Evolutionary conservation across 108 stramenopile genomes (phyloP).

Genomic region (Cyclotella cryptica): DNA sequence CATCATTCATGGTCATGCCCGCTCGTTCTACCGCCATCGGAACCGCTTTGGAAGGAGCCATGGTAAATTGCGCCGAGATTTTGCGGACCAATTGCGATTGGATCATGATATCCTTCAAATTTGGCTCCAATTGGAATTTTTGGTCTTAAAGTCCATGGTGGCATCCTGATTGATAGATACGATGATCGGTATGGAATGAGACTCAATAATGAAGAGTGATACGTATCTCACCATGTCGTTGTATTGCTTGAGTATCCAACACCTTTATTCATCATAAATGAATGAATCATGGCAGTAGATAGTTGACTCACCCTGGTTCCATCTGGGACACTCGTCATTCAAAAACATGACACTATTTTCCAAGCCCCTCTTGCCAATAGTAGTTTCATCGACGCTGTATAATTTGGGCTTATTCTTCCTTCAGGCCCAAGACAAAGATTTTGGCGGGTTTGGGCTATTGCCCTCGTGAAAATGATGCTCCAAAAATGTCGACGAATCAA

Average conservation of each 20-base stretch:
- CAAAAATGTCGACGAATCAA: slow-evolving; percentile 3
- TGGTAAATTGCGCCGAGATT: slow-evolving; percentile 91
- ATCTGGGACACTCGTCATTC: slow-evolving; percentile 8
- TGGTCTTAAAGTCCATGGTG: slow-evolving; percentile 67
- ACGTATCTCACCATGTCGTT: background rate
- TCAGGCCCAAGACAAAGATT: background rate
- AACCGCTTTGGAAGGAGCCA: slow-evolving; percentile 91
- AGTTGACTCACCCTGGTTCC: slow-evolving; percentile 25
- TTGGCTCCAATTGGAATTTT: slow-evolving; percentile 73
- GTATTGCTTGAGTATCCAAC: background rate
- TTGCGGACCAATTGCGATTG: slow-evolving; percentile 6
- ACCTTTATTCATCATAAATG: background rate
- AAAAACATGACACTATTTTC: background rate
- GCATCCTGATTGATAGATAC: slow-evolving; percentile 14
- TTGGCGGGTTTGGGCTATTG: background rate
- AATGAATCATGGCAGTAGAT: background rate
- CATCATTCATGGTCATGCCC: slow-evolving; percentile 75
- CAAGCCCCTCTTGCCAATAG: background rate
- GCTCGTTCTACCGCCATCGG: slow-evolving; percentile 87
- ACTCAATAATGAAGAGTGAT: background rate
- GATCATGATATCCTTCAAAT: slow-evolving; percentile 58
- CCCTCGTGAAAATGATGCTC: slow-evolving; percentile 10
- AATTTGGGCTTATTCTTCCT: background rate
- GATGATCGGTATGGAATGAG: background rate
- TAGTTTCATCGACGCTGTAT: background rate